Evolutionary conservation across 164 flowering plant genomes (phyloP).

Genomic region (Aristolochia californica): DNA sequence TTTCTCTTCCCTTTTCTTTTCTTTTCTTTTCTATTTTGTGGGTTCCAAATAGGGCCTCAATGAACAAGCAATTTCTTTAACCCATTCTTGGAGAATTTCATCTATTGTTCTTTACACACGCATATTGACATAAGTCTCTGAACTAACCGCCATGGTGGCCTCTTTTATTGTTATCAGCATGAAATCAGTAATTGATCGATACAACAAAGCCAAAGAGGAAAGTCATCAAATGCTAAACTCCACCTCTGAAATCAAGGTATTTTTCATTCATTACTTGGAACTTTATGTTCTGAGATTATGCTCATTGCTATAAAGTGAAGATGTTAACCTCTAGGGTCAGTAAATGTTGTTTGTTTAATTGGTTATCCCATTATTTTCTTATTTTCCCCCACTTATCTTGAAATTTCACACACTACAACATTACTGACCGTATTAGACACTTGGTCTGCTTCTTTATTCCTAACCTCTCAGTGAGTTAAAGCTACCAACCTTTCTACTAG

Average conservation of each 20-base stretch:
- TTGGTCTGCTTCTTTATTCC: no score
- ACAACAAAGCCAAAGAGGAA: constrained; percentile 60
- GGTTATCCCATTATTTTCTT: no score
- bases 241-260: constrained; percentile 73
- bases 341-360: no score
- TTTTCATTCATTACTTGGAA: not conserved
- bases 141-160: not conserved
- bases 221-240: constrained; percentile 39
- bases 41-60: no score
- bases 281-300: not conserved
- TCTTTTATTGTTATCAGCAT: constrained; percentile 37
- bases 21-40: no score
- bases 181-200: constrained; percentile 62
- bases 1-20: no score
- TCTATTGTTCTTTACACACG: not conserved
- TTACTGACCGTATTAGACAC: no score
- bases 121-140: not conserved
- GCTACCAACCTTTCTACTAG: no score
- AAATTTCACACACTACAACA: no score
- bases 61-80: not conserved
- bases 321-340: not conserved
- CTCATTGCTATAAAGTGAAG: not conserved
- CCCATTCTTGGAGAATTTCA: not conserved
- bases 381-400: no score
- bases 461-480: no score